Percentiles rank a stretch among this genome's conserved stretches.
These are phyloP conservation scores for Scutellaria barbata DNA, from an alignment of 257 asterid genomes.

Conservation along the genomic window DNA sequence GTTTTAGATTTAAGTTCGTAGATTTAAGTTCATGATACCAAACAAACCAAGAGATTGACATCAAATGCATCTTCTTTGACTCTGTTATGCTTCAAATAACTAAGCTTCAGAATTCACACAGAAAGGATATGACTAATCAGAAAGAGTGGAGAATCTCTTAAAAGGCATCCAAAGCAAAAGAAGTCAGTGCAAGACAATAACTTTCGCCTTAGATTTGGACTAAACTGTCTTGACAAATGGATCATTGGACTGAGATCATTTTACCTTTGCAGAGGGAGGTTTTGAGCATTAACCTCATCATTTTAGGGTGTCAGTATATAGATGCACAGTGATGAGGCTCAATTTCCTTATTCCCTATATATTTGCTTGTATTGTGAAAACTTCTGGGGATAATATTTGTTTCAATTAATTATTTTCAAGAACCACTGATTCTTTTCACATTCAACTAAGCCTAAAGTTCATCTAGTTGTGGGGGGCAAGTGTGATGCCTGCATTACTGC, in stretches of 20 bases:
- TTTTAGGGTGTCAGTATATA: background rate
- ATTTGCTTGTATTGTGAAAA: background rate
- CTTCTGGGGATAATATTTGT: background rate
- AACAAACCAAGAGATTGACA: constrained; percentile 10
- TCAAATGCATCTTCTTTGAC: constrained; percentile 11
- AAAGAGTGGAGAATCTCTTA: constrained; percentile 13
- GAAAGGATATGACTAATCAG: constrained; percentile 6
- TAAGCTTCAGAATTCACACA: background rate
- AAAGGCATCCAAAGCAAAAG: background rate
- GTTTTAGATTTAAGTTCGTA: background rate
- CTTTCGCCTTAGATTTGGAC: background rate
- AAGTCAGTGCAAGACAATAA: constrained; percentile 4
- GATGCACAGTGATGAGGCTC: background rate
- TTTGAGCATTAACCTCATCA: too few species aligned
- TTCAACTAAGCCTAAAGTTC: background rate
- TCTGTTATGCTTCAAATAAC: background rate
- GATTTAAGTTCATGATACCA: background rate
- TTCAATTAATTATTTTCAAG: background rate
- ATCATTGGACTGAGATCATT: too few species aligned
- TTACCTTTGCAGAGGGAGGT: too few species aligned
- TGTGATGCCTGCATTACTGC: background rate
- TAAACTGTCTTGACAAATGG: background rate
- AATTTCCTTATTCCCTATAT: background rate
- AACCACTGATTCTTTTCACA: background rate
- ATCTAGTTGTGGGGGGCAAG: background rate